phyloP scores from a whole-genome alignment of 352 stramenopile species.

The Aphanomyces astaci region DNA sequence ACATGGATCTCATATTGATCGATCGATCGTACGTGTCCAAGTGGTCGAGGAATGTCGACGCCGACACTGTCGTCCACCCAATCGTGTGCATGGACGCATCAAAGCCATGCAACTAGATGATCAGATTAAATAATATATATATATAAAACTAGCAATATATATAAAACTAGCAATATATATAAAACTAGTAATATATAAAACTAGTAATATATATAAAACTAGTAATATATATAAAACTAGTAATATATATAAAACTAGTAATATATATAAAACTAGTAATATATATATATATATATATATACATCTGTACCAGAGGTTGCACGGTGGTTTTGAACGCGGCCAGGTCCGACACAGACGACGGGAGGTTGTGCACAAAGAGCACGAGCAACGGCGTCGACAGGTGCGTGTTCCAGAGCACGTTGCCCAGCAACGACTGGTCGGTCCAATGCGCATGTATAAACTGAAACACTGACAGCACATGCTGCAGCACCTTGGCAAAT shows the following conservation, averaged over 20 bases:
- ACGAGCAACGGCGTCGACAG: neutral
- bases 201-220: too few species aligned
- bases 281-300: too few species aligned
- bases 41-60: neutral
- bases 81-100: slow-evolving; percentile 15
- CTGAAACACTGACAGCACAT: slow-evolving; percentile 1
- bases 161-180: too few species aligned
- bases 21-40: neutral
- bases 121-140: too few species aligned
- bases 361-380: neutral
- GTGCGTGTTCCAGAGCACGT: neutral
- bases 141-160: too few species aligned
- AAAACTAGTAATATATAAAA: too few species aligned
- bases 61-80: neutral
- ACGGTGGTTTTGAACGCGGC: neutral
- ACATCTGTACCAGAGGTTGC: neutral
- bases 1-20: neutral
- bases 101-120: slow-evolving; percentile 22
- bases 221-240: too few species aligned
- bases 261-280: neutral
- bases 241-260: too few species aligned
- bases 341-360: neutral
- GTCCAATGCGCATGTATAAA: neutral
- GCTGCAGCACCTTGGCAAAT: neutral
- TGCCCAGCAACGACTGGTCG: neutral